A percentile compares a stretch with the other conserved stretches of the same genome.
phyloP scores from a whole-genome alignment of 225 moss, liverwort and hornwort genomes.

The Marchantia polymorpha region DNA sequence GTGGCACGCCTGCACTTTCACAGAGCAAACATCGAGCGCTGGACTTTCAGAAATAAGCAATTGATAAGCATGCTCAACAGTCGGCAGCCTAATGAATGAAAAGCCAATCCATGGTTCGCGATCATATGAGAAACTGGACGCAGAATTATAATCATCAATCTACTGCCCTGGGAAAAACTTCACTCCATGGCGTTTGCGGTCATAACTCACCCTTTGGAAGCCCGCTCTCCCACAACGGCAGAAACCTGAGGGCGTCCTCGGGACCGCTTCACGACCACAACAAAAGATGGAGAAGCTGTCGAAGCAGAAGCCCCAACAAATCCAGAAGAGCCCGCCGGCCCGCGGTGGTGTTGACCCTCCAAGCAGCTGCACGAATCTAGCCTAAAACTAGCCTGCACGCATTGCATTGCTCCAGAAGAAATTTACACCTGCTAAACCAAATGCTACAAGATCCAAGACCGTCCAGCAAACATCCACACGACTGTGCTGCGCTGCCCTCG shows the following conservation, averaged over 20 bases:
- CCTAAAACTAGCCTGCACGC: conserved; percentile 39
- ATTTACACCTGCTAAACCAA: not conserved
- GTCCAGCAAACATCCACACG: conserved; percentile 1
- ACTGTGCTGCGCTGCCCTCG: not conserved
- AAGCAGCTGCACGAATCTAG: conserved; percentile 29
- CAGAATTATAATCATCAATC: no score
- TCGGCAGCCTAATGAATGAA: no score
- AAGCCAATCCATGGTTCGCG: no score
- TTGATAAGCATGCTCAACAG: no score
- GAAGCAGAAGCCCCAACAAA: not conserved
- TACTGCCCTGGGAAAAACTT: no score
- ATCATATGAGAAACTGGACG: no score
- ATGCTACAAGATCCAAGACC: not conserved
- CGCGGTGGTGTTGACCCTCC: conserved; percentile 10
- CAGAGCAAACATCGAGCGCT: not conserved
- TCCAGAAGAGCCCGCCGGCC: conserved; percentile 17
- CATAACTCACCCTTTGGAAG: no score
- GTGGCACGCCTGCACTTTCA: conserved; percentile 7
- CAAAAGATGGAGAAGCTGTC: not conserved
- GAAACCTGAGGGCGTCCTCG: not conserved
- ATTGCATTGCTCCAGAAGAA: conserved; percentile 42
- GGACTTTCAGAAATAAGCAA: no score
- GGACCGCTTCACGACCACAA: conserved; percentile 18
- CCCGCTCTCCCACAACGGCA: not conserved
- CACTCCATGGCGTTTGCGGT: no score